Evolutionary conservation across 306 rosid genomes (phyloP).

Genomic region (Lathyrus oleraceus): DNA sequence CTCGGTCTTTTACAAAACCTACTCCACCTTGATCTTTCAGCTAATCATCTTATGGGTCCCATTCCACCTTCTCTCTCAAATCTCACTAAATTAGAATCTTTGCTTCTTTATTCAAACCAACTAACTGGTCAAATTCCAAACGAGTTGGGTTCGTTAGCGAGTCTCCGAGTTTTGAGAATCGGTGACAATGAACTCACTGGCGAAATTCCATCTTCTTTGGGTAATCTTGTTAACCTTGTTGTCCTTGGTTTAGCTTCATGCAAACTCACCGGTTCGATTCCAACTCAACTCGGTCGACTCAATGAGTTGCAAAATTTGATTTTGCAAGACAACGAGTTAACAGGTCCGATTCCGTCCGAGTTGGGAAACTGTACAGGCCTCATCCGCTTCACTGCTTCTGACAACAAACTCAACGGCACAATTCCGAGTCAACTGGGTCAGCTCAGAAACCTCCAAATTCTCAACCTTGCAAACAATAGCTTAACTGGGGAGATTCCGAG

Average conservation of each 20-base stretch:
- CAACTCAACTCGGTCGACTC: conserved; percentile 63
- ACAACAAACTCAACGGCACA: conserved; percentile 59
- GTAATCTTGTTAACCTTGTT: conserved; percentile 49
- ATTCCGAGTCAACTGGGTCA: conserved; percentile 63
- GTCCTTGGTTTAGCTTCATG: conserved; percentile 70
- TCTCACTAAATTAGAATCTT: conserved; percentile 63
- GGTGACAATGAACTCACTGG: conserved; percentile 77
- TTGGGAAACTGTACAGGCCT: conserved; percentile 78
- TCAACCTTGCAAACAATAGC: conserved; percentile 66
- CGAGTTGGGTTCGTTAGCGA: conserved; percentile 52
- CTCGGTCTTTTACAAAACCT: conserved; percentile 59
- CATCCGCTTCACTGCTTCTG: conserved; percentile 45
- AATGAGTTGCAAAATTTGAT: conserved; percentile 41
- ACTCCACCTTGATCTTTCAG: conserved; percentile 74
- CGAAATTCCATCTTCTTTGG: conserved; percentile 64
- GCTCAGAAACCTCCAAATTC: conserved; percentile 49
- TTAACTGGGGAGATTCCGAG: conserved; percentile 71
- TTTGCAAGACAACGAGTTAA: conserved; percentile 60
- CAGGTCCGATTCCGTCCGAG: conserved; percentile 68
- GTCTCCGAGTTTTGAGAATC: conserved; percentile 65
- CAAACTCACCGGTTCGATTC: conserved; percentile 65
- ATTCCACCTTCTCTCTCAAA: conserved; percentile 67
- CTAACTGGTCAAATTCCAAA: conserved; percentile 64
- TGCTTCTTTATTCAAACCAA: conserved; percentile 68
- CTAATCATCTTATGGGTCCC: conserved; percentile 71